phyloP scores from a whole-genome alignment of 306 rosid species.

The Cicer arietinum region DNA sequence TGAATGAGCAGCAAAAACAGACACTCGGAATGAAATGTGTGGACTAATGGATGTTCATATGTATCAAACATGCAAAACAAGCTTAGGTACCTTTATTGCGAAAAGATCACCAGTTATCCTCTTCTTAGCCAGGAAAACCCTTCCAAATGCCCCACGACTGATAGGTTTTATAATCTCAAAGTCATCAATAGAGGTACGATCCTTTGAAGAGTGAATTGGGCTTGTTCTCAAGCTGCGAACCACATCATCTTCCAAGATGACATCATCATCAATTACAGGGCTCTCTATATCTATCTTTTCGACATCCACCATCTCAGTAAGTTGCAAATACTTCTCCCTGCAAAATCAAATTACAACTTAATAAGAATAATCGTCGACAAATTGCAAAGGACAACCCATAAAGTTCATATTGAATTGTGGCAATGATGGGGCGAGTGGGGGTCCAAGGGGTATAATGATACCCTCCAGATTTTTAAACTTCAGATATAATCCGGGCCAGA shows the following conservation, averaged over 20 bases:
- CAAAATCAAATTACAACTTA: constrained; percentile 50
- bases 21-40: background rate
- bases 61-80: constrained; percentile 16
- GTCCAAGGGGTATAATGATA: background rate
- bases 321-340: constrained; percentile 98
- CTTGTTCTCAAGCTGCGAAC: constrained; percentile 95
- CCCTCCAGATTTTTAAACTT: background rate
- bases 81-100: constrained; percentile 80
- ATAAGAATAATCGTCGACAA: constrained; percentile 36
- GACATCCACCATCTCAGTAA: constrained; percentile 92
- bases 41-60: constrained; percentile 24
- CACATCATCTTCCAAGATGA: constrained; percentile 87
- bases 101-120: constrained; percentile 98
- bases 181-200: constrained; percentile 94
- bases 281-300: constrained; percentile 81
- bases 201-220: constrained; percentile 87
- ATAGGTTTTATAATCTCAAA: constrained; percentile 97
- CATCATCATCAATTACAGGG: constrained; percentile 86
- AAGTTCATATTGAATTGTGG: constrained; percentile 23
- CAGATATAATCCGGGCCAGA: background rate
- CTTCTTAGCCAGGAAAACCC: constrained; percentile 98
- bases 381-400: constrained; percentile 40
- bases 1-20: constrained; percentile 12
- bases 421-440: background rate
- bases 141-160: constrained; percentile 99